phyloP scores from a whole-genome alignment of 352 stramenopile species.

The Phytophthora crassamura region DNA sequence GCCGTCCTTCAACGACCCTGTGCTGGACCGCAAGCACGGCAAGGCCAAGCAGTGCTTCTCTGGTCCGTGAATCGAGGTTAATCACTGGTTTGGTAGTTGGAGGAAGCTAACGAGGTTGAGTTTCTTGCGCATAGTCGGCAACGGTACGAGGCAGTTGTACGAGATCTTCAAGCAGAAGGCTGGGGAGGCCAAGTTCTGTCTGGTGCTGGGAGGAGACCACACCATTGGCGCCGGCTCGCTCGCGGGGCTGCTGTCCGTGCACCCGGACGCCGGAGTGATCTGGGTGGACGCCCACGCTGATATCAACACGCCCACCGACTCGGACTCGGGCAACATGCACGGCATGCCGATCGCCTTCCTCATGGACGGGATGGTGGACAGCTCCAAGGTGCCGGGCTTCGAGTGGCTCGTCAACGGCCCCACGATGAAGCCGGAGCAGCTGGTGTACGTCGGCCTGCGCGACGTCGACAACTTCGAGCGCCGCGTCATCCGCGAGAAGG shows the following conservation, averaged over 20 bases:
- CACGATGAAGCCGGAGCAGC: conserved; percentile 81
- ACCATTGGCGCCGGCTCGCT: conserved; percentile 95
- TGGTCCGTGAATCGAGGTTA: conserved; percentile 34
- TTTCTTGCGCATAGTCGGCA: conserved; percentile 69
- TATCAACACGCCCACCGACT: conserved; percentile 95
- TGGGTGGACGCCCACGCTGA: conserved; percentile 99
- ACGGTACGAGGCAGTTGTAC: conserved; percentile 81
- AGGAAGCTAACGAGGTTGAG: neutral
- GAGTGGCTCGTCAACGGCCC: conserved; percentile 92
- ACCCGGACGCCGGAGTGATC: conserved; percentile 95
- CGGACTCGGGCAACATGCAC: conserved; percentile 96
- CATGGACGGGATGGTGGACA: conserved; percentile 92
- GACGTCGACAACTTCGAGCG: conserved; percentile 95
- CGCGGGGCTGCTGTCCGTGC: conserved; percentile 89
- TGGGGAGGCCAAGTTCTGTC: conserved; percentile 92
- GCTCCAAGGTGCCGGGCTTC: conserved; percentile 91
- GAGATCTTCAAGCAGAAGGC: conserved; percentile 88
- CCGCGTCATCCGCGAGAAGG: conserved; percentile 89
- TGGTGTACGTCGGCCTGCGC: conserved; percentile 97
- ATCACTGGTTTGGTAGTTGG: neutral
- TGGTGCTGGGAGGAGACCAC: conserved; percentile 97
- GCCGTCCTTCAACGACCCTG: conserved; percentile 57
- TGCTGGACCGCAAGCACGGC: conserved; percentile 72
- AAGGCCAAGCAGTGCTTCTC: conserved; percentile 80
- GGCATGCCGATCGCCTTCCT: conserved; percentile 97